Base-by-base conservation (phyloP, 148 eudicot species). In the Dysphania ambrosioides region DNA sequence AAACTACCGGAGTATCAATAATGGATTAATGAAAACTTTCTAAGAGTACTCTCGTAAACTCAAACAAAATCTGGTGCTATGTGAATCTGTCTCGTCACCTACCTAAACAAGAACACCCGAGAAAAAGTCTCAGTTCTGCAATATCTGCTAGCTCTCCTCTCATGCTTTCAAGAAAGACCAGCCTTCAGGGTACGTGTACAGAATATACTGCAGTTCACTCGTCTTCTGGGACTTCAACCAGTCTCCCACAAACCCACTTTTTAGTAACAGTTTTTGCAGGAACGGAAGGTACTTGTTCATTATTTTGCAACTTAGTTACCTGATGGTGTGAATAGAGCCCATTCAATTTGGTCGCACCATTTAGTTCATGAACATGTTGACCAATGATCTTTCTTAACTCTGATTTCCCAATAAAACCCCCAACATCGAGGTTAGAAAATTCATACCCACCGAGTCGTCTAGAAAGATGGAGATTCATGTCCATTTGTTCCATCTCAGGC, bases 191-290 rank as follows among this genome's bases (percentile, higher is more conserved):
- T 8, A 44, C 26, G n/a, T 31, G 61, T 40, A 15, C 47, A 2
- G 26, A 34, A 58, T 31, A 5, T 49, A n/a, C 21, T 12, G 65
- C 2, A 29, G 2, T 64, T 72, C 68, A 80, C 83, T 79, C 86
- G 75, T 62, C 85, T 65, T 83, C 91, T 4, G 5, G 78, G 26
- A 88, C 88, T 86, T 94, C 92, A 40, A 94, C 89, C 74, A 94
- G 80, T 85, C 91, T 88, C 75, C 98, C 98, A 35, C 97, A 81
- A 71, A 94, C 87, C 97, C 98, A 92, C 82, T 87, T 90, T 82
- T 88, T 91, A 4, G 80, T 77, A 30, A 49, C 67, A 13, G 70
- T 19, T 68, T 60, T 71, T 31, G 80, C 72, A 42, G 70, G 21
- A 38, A 82, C 61, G 24, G 75, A 49, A 0, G 62, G 56, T 51